Percentiles rank a stretch among this genome's conserved stretches.
Evolutionary conservation across 768 basidiomycete species (phyloP).

Genomic region (Pseudohyphozyma bogoriensis): DNA sequence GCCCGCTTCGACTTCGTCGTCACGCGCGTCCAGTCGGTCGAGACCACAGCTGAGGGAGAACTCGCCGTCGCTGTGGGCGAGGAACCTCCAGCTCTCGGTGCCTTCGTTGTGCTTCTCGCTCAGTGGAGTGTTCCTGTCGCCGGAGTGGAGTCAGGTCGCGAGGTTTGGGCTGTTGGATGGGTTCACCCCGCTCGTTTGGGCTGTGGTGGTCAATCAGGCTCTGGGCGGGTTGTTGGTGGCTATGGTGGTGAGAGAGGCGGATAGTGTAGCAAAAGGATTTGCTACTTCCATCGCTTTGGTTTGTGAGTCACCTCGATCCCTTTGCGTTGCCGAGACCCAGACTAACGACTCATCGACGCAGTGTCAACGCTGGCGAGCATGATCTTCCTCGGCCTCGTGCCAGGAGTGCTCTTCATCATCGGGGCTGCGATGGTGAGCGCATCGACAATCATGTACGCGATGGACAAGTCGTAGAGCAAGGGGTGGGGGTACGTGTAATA

Average conservation of each 20-base stretch:
- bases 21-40: background rate
- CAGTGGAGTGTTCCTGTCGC: constrained; percentile 11
- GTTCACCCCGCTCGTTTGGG: constrained; percentile 26
- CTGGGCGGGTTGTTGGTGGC: constrained; percentile 33
- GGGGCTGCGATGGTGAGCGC: constrained; percentile 13
- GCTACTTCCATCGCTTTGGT: constrained; percentile 32
- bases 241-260: constrained; percentile 26
- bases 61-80: constrained; percentile 22
- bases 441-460: constrained; percentile 19
- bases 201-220: constrained; percentile 30
- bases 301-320: constrained; percentile 1
- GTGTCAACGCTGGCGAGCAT: constrained; percentile 14
- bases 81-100: constrained; percentile 32
- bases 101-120: constrained; percentile 28
- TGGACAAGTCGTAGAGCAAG: background rate
- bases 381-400: constrained; percentile 2
- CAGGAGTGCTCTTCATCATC: constrained; percentile 1
- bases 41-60: background rate
- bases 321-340: too few relatives aligned
- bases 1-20: background rate
- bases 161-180: constrained; percentile 1
- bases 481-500: too few relatives aligned
- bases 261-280: constrained; percentile 33
- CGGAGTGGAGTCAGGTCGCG: background rate
- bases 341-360: background rate